phyloP scores from a whole-genome alignment of 2,329 filamentous ascomycete genomes.

The Pseudogymnoascus sp. region DNA sequence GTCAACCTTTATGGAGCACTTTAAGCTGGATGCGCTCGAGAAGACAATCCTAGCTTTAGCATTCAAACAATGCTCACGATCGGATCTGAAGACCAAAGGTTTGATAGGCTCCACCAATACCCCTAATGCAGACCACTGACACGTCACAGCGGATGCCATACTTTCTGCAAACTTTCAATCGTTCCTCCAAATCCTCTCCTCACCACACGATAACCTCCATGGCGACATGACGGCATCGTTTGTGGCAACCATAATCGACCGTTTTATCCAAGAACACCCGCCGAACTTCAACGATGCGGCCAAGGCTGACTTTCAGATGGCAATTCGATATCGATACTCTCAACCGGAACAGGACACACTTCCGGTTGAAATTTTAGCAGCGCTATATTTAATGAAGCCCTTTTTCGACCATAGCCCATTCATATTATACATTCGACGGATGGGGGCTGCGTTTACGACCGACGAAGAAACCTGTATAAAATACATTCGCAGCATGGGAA shows the following conservation, averaged over 20 bases:
- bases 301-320: conserved; percentile 57
- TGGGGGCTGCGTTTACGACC: conserved; percentile 65
- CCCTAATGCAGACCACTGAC: conserved; percentile 12
- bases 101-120: conserved; percentile 21
- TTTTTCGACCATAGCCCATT: conserved; percentile 52
- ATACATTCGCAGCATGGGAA: conserved; percentile 45
- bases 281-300: conserved; percentile 74
- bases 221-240: conserved; percentile 61
- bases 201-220: conserved; percentile 53
- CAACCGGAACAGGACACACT: conserved; percentile 58
- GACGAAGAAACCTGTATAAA: conserved; percentile 59
- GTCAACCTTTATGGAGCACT: conserved; percentile 92
- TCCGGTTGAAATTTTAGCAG: conserved; percentile 63
- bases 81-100: conserved; percentile 88
- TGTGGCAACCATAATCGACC: conserved; percentile 73
- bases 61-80: conserved; percentile 73
- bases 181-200: conserved; percentile 69
- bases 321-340: conserved; percentile 58
- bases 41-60: conserved; percentile 83
- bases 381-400: conserved; percentile 60
- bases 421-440: conserved; percentile 62
- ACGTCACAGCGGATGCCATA: conserved; percentile 69
- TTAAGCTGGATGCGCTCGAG: conserved; percentile 80
- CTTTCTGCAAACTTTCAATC: conserved; percentile 69
- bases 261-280: conserved; percentile 78